These are phyloP conservation scores for Aspergillus hiratsukae DNA, from an alignment of 2,329 filamentous ascomycete genomes.

Conservation along the genomic window DNA sequence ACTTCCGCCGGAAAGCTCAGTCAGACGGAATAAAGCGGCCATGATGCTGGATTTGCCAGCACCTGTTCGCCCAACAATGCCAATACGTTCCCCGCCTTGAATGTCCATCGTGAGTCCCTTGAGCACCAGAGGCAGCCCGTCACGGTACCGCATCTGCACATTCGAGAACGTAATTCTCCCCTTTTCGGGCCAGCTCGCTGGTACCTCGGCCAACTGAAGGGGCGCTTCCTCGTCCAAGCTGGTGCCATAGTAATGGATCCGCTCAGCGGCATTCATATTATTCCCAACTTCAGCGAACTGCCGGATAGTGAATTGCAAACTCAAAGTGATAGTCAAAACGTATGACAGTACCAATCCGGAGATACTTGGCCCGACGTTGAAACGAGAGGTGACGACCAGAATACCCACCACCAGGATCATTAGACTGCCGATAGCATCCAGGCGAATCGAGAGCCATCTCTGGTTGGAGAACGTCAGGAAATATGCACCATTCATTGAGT, in stretches of 20 bases:
- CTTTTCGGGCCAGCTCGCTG: slow-evolving; percentile 74
- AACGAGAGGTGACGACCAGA: slow-evolving; percentile 85
- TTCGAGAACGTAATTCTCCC: slow-evolving; percentile 75
- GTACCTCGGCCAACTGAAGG: slow-evolving; percentile 67
- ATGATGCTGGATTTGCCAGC: slow-evolving; percentile 46
- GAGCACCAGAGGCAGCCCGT: slow-evolving; percentile 67
- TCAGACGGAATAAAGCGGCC: slow-evolving; percentile 43
- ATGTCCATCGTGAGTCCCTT: slow-evolving; percentile 55
- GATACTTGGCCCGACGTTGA: slow-evolving; percentile 77
- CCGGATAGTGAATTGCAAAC: slow-evolving; percentile 92
- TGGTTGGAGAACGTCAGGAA: slow-evolving; percentile 95
- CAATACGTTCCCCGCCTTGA: slow-evolving; percentile 44
- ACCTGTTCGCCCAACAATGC: slow-evolving; percentile 44
- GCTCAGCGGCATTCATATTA: slow-evolving; percentile 95
- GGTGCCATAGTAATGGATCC: slow-evolving; percentile 83
- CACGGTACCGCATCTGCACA: slow-evolving; percentile 74
- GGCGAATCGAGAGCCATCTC: slow-evolving; percentile 80
- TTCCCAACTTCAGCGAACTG: slow-evolving; percentile 96
- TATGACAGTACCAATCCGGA: slow-evolving; percentile 87
- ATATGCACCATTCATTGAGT: slow-evolving; percentile 91
- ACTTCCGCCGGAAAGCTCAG: slow-evolving; percentile 36
- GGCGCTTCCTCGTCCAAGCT: slow-evolving; percentile 86
- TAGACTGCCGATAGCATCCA: slow-evolving; percentile 77
- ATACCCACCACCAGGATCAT: slow-evolving; percentile 87
- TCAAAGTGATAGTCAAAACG: slow-evolving; percentile 86